Conservation (phyloP, 352 stramenopile genomes). For the Globisporangium camurandrum region DNA sequence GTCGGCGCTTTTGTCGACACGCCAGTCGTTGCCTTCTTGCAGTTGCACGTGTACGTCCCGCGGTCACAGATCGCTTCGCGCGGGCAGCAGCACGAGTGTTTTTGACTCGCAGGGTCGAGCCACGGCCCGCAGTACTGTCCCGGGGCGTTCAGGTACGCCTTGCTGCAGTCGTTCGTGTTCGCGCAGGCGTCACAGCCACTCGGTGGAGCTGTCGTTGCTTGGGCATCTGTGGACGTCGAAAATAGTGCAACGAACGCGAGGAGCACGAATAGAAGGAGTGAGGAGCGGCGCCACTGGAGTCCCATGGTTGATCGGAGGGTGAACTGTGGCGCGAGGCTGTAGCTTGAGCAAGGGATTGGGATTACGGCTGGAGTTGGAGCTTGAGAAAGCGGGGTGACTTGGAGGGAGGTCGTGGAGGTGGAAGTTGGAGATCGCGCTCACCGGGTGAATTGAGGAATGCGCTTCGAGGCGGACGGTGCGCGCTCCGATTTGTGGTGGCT, state of each 20-base stretch:
- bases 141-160: slow-evolving; percentile 31
- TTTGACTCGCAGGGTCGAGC: slow-evolving; percentile 27
- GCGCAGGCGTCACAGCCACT: slow-evolving; percentile 44
- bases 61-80: slow-evolving; percentile 23
- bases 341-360: neutral
- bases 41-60: slow-evolving; percentile 39
- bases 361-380: neutral
- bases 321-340: neutral
- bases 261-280: slow-evolving; percentile 7
- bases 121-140: slow-evolving; percentile 51
- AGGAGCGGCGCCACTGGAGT: slow-evolving; percentile 2
- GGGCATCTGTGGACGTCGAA: slow-evolving; percentile 4
- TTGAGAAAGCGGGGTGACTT: neutral
- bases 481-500: too few species aligned
- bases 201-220: slow-evolving; percentile 4
- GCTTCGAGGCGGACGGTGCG: too few species aligned
- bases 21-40: slow-evolving; percentile 15
- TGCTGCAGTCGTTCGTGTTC: slow-evolving; percentile 33
- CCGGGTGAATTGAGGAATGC: too few species aligned
- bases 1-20: slow-evolving; percentile 15
- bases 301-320: slow-evolving; percentile 3
- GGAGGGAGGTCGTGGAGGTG: too few species aligned
- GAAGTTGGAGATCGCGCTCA: too few species aligned
- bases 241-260: slow-evolving; percentile 9
- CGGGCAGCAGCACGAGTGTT: slow-evolving; percentile 49